phyloP scores from a whole-genome alignment of 78 protist genomes.

The Guillardia theta region DNA sequence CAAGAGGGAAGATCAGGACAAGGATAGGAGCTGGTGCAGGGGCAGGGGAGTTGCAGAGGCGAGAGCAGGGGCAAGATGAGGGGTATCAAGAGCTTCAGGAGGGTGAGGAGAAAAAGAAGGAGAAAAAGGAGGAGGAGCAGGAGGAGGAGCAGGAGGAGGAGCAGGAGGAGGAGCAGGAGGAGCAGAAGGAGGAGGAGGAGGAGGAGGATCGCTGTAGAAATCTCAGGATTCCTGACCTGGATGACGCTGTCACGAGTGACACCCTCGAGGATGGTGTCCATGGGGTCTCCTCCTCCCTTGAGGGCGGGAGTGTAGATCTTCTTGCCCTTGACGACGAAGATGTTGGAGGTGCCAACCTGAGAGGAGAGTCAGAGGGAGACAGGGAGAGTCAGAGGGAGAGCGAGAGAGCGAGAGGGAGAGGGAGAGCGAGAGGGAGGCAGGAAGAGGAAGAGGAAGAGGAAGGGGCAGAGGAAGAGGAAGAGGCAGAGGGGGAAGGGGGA shows the following conservation, averaged over 20 bases:
- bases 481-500: no score
- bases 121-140: not conserved
- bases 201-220: not conserved
- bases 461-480: no score
- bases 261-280: conserved; percentile 20
- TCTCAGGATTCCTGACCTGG: not conserved
- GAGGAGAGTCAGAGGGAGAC: no score
- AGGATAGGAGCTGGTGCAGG: not conserved
- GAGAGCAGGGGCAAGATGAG: not conserved
- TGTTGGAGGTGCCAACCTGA: conserved; percentile 23
- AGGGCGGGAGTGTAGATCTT: not conserved
- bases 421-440: no score
- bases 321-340: conserved; percentile 18
- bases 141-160: not conserved
- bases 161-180: not conserved
- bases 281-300: conserved; percentile 10
- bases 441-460: no score
- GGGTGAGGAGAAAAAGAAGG: not conserved
- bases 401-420: no score
- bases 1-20: not conserved
- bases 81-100: not conserved
- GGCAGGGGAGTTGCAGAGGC: not conserved
- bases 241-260: conserved; percentile 35
- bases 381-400: no score
- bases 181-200: not conserved